Percentiles rank a stretch among this genome's conserved stretches.
These are phyloP conservation scores for Coemansia sp. DNA, from an alignment of 192 early-diverging fungal species.

Conservation along the genomic window DNA sequence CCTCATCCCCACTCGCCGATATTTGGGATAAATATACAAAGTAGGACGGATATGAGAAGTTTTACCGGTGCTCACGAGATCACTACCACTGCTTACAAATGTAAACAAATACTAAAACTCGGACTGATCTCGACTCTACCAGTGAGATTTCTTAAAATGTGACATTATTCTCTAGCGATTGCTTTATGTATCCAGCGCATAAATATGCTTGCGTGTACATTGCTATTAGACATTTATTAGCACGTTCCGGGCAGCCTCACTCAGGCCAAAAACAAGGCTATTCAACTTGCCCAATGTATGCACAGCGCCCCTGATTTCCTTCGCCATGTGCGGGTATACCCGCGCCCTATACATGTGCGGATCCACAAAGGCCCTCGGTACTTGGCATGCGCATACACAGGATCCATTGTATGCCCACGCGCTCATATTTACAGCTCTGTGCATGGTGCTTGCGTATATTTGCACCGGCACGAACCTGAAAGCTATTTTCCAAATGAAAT, in stretches of 20 bases:
- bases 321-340: slow-evolving; percentile 2
- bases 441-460: slow-evolving; percentile 3
- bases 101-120: not conserved
- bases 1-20: not conserved
- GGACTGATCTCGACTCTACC: not conserved
- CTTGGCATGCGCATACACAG: not conserved
- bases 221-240: not conserved
- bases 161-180: not conserved
- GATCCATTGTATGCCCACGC: not conserved
- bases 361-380: not conserved
- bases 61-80: not conserved
- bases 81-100: not conserved
- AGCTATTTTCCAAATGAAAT: not conserved
- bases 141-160: not conserved
- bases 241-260: not conserved
- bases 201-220: not conserved
- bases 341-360: not conserved
- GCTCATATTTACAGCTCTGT: not conserved
- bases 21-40: not conserved
- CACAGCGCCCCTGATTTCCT: not conserved
- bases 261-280: not conserved
- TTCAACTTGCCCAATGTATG: not conserved
- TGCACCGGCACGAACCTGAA: not conserved
- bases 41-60: not conserved
- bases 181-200: not conserved